phyloP scores from a whole-genome alignment of 179 eudicot species.

The Silene noctiflora region DNA sequence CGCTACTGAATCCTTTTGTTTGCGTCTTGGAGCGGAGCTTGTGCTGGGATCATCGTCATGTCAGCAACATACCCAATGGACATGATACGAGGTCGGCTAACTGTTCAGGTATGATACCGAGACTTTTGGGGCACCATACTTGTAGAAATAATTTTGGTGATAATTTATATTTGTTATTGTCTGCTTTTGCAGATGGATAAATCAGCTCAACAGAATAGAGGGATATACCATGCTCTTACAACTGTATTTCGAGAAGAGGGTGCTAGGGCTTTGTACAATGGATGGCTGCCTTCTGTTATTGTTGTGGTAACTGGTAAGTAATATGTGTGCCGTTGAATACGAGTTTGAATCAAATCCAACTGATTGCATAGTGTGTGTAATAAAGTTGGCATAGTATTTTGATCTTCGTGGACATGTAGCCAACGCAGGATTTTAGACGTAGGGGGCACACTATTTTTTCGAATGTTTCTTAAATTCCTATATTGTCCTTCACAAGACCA shows the following conservation, averaged over 20 bases:
- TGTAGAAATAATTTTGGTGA: neutral
- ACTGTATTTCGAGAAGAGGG: conserved; percentile 89
- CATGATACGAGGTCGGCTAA: conserved; percentile 88
- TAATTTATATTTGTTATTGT: conserved; percentile 2
- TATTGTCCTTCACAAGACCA: no score
- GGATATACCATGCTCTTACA: conserved; percentile 85
- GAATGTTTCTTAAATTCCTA: no score
- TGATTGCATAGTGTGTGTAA: neutral
- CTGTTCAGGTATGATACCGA: conserved; percentile 68
- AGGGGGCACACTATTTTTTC: no score
- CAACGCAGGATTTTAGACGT: no score
- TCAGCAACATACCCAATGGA: conserved; percentile 97
- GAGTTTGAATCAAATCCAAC: no score
- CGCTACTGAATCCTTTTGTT: conserved; percentile 78
- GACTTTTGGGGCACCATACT: neutral
- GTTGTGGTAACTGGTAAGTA: conserved; percentile 93
- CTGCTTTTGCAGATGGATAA: conserved; percentile 60
- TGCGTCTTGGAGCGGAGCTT: conserved; percentile 97
- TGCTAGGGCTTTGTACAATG: conserved; percentile 85
- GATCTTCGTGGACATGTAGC: no score
- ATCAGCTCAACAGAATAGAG: conserved; percentile 86
- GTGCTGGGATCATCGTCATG: conserved; percentile 99
- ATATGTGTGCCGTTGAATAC: neutral
- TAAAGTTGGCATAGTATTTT: neutral
- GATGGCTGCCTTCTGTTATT: conserved; percentile 98